These are phyloP conservation scores for Lasiodiplodia theobromae DNA, from an alignment of 2,329 filamentous ascomycete genomes.

Conservation along the genomic window DNA sequence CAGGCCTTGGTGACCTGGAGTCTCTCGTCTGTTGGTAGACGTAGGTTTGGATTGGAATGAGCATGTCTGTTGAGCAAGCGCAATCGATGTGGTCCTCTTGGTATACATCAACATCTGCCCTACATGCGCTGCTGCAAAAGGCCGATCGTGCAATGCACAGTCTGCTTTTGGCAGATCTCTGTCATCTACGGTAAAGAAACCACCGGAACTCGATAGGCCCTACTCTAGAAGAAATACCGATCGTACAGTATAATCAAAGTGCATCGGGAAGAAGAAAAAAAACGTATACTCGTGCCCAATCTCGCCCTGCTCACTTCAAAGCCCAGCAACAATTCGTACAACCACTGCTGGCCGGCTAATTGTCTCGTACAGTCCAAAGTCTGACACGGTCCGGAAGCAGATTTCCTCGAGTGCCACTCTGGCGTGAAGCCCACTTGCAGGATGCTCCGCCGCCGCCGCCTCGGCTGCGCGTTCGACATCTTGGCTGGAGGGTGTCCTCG, in stretches of 20 bases:
- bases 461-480: slow-evolving; percentile 37
- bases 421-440: slow-evolving; percentile 31
- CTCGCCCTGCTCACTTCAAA: neutral
- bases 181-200: neutral
- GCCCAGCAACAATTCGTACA: slow-evolving; percentile 10
- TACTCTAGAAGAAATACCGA: neutral
- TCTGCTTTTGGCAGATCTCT: neutral
- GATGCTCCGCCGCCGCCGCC: slow-evolving; percentile 34
- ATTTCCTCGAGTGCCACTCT: slow-evolving; percentile 43
- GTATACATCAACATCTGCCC: neutral
- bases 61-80: neutral
- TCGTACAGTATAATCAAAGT: neutral
- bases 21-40: neutral
- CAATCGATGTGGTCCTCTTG: neutral
- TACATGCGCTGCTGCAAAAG: neutral
- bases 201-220: slow-evolving; percentile 1
- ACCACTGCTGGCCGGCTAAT: slow-evolving; percentile 31
- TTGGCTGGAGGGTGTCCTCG: slow-evolving; percentile 29
- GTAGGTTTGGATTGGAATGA: neutral
- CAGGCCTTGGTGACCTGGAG: neutral
- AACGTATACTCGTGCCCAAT: neutral
- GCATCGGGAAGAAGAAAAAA: neutral
- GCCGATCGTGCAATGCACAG: neutral
- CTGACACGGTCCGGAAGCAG: slow-evolving; percentile 43
- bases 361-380: slow-evolving; percentile 47